A percentile compares a stretch with the other conserved stretches of the same genome.
These are phyloP conservation scores for Smittium culicis DNA, from an alignment of 371 early-diverging fungal genomes.

Conservation along the genomic window DNA sequence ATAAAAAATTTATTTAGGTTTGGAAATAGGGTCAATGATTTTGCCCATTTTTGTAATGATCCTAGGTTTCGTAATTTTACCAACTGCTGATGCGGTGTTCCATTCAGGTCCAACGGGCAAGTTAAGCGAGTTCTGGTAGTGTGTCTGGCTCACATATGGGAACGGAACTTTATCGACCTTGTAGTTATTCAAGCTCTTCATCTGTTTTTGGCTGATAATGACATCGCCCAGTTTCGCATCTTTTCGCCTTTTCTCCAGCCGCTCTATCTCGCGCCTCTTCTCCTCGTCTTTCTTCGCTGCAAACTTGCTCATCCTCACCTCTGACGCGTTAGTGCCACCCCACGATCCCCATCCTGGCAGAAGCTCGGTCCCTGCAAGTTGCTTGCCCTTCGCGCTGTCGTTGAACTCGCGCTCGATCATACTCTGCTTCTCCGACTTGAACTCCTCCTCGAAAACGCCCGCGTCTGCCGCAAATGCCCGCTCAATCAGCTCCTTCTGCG, in stretches of 20 bases:
- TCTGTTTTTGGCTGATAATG: conserved; percentile 75
- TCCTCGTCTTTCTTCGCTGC: background rate
- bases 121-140: conserved; percentile 73
- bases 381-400: conserved; percentile 59
- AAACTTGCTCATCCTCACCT: conserved; percentile 33
- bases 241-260: conserved; percentile 47
- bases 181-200: conserved; percentile 68
- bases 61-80: conserved; percentile 61
- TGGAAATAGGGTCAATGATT: conserved; percentile 67
- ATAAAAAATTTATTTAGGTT: background rate
- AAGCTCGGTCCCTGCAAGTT: too few species aligned
- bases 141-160: conserved; percentile 70
- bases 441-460: conserved; percentile 38
- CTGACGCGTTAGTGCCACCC: conserved; percentile 49
- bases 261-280: background rate
- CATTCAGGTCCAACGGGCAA: conserved; percentile 89
- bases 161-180: conserved; percentile 56
- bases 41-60: conserved; percentile 70
- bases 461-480: conserved; percentile 89
- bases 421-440: conserved; percentile 67
- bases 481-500: conserved; percentile 71
- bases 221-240: conserved; percentile 72
- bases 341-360: conserved; percentile 93
- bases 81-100: conserved; percentile 65
- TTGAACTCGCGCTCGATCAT: conserved; percentile 32